These are phyloP conservation scores for Entrophospora sp. DNA, from an alignment of 192 early-diverging fungal species.

Conservation along the genomic window DNA sequence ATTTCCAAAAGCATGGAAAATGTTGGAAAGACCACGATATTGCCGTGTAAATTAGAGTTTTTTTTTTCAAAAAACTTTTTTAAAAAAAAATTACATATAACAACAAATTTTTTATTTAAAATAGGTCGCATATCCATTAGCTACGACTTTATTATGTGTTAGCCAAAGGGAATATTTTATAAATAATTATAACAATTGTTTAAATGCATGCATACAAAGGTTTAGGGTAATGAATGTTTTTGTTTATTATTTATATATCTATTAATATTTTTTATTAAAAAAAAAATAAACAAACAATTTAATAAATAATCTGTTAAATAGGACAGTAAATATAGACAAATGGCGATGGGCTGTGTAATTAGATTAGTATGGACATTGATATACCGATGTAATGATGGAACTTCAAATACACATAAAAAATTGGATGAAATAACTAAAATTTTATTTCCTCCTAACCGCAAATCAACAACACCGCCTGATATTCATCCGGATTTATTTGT, in stretches of 20 bases:
- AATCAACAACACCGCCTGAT: slow-evolving; percentile 52
- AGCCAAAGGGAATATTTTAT: slow-evolving; percentile 84
- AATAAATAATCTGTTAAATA: too few relatives aligned
- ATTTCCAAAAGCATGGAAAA: slow-evolving; percentile 81
- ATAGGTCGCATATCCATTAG: slow-evolving; percentile 74
- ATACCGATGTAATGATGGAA: slow-evolving; percentile 77
- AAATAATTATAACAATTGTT: slow-evolving; percentile 61
- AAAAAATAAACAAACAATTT: too few relatives aligned
- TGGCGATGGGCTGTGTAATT: slow-evolving; percentile 69
- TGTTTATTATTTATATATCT: neutral
- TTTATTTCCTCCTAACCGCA: slow-evolving; percentile 54
- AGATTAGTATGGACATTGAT: slow-evolving; percentile 91
- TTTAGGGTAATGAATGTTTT: too few relatives aligned
- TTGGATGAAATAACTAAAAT: slow-evolving; percentile 50
- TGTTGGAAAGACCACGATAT: slow-evolving; percentile 80
- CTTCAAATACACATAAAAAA: slow-evolving; percentile 36
- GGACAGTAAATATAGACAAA: slow-evolving; percentile 62
- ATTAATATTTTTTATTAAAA: neutral
- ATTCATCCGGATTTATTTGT: slow-evolving; percentile 58
- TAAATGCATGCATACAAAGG: slow-evolving; percentile 60
- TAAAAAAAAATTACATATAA: neutral
- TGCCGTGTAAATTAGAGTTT: neutral
- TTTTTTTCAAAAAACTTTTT: too few relatives aligned
- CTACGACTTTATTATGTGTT: slow-evolving; percentile 83
- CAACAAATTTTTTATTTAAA: neutral